Percentiles rank a stretch among this genome's conserved stretches.
Evolutionary conservation across 257 asterid species (phyloP).

Genomic region (Primulina huaijiensis): DNA sequence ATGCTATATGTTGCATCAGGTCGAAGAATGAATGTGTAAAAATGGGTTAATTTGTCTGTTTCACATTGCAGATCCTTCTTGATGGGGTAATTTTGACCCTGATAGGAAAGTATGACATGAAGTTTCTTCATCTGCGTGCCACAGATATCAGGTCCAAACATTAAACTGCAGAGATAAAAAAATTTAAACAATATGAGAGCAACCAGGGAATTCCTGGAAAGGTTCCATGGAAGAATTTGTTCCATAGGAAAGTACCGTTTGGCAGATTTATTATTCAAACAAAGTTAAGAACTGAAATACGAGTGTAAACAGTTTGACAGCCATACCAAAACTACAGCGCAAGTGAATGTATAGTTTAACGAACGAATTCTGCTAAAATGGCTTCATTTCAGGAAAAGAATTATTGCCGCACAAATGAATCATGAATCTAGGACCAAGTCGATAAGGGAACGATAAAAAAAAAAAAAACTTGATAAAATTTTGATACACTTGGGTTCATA

Average conservation of each 20-base stretch:
- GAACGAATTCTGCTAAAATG: too few species aligned
- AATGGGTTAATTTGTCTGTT: constrained; percentile 89
- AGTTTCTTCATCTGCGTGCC: constrained; percentile 93
- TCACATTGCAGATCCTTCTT: constrained; percentile 91
- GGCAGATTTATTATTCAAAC: neutral
- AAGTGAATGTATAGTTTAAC: too few species aligned
- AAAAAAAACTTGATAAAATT: too few species aligned
- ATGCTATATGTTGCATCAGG: constrained; percentile 86
- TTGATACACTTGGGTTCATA: too few species aligned
- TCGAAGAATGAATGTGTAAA: constrained; percentile 81
- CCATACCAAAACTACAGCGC: too few species aligned
- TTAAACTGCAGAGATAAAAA: constrained; percentile 47
- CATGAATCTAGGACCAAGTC: too few species aligned
- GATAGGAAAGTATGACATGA: constrained; percentile 73
- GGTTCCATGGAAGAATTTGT: neutral
- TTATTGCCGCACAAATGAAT: too few species aligned
- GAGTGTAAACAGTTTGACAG: too few species aligned
- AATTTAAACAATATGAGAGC: constrained; percentile 21
- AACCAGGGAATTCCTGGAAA: neutral
- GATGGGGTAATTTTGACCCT: constrained; percentile 82
- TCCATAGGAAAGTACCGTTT: neutral
- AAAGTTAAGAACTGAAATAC: too few species aligned
- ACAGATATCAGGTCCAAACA: constrained; percentile 98
- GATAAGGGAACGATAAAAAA: too few species aligned
- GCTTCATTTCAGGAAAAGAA: too few species aligned